Evolutionary conservation across 208 protist species (phyloP).

Genomic region (Phytomonas sp.): DNA sequence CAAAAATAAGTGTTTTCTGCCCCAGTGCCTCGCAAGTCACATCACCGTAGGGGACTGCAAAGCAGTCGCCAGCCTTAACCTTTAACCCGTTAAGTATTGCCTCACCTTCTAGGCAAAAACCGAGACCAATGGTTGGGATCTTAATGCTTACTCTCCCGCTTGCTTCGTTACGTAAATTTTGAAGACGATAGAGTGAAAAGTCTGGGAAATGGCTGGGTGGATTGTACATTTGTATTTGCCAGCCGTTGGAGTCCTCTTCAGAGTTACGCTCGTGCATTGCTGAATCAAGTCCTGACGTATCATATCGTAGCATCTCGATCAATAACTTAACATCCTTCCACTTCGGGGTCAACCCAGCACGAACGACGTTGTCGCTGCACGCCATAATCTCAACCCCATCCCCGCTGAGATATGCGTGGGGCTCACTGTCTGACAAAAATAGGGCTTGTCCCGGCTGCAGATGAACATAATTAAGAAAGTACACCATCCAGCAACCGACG

Average conservation of each 20-base stretch:
- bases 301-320: constrained; percentile 89
- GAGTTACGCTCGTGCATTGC: constrained; percentile 37
- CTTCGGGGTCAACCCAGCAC: constrained; percentile 96
- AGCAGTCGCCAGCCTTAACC: constrained; percentile 61
- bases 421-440: constrained; percentile 95
- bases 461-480: constrained; percentile 95
- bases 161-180: constrained; percentile 34
- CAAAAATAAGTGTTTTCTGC: constrained; percentile 58
- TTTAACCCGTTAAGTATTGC: constrained; percentile 57
- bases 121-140: constrained; percentile 79
- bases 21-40: constrained; percentile 45
- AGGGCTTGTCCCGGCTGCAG: constrained; percentile 92
- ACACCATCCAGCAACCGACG: constrained; percentile 96
- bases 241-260: constrained; percentile 22
- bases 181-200: constrained; percentile 75
- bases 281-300: constrained; percentile 48
- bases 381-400: constrained; percentile 97
- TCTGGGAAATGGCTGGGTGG: constrained; percentile 74
- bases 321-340: constrained; percentile 94
- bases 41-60: constrained; percentile 71
- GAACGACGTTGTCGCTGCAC: constrained; percentile 96
- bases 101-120: constrained; percentile 70
- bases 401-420: constrained; percentile 96
- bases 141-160: constrained; percentile 26
- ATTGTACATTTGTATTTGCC: constrained; percentile 80